phyloP scores from a whole-genome alignment of 805 yeast genomes.

The Myxozyma mucilagina region DNA sequence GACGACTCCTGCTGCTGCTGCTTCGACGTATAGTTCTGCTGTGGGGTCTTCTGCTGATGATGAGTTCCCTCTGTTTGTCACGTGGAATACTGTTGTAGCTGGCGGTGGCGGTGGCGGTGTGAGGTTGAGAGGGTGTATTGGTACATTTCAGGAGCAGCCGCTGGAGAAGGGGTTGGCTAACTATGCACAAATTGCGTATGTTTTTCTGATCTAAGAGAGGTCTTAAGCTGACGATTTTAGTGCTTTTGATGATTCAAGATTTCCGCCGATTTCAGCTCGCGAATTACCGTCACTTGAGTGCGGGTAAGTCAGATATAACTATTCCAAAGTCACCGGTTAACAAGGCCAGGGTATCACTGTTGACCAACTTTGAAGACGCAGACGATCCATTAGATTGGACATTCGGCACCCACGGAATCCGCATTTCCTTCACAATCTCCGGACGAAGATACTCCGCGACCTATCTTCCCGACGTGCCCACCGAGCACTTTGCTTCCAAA shows the following conservation, averaged over 20 bases:
- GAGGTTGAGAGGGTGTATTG: conserved; percentile 84
- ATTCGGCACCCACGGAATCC: conserved; percentile 80
- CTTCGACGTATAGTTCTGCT: neutral
- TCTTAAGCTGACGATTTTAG: conserved; percentile 35
- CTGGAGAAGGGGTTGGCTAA: conserved; percentile 59
- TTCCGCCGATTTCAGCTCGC: conserved; percentile 55
- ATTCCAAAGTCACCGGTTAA: neutral
- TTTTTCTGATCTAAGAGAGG: conserved; percentile 13
- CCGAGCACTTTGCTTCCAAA: conserved; percentile 81
- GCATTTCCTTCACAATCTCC: conserved; percentile 51
- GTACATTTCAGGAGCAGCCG: conserved; percentile 67
- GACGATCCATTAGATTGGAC: conserved; percentile 68
- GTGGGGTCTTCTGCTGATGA: neutral
- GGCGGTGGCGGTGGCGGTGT: conserved; percentile 37
- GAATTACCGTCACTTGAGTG: conserved; percentile 60
- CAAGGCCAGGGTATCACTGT: conserved; percentile 58
- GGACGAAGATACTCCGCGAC: conserved; percentile 59
- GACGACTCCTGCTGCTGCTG: neutral
- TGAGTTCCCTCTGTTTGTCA: conserved; percentile 71
- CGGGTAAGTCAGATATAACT: conserved; percentile 39
- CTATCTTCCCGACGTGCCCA: conserved; percentile 86
- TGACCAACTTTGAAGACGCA: conserved; percentile 58
- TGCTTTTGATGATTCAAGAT: conserved; percentile 78
- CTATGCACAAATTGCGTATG: conserved; percentile 59
- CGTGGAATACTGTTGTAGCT: conserved; percentile 59